These are phyloP conservation scores for Diospyros lotus DNA, from an alignment of 148 eudicot species.

Conservation along the genomic window DNA sequence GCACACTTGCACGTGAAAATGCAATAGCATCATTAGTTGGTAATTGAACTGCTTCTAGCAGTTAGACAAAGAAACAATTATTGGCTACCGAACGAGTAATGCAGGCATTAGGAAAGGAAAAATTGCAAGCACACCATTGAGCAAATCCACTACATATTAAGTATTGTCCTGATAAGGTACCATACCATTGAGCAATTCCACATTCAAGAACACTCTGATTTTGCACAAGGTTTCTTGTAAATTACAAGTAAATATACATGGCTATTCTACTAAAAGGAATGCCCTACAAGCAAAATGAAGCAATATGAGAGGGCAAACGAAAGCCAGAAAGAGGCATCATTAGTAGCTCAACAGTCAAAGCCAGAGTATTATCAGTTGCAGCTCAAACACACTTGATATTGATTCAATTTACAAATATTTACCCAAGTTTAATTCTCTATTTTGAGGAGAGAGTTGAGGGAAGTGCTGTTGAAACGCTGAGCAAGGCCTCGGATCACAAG, in stretches of 20 bases:
- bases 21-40: no score
- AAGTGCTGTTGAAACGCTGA: conserved; percentile 87
- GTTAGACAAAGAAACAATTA: no score
- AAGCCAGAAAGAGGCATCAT: not conserved
- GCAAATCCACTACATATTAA: no score
- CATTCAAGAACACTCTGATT: no score
- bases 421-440: conserved; percentile 44
- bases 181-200: no score
- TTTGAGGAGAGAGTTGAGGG: conserved; percentile 84
- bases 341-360: not conserved
- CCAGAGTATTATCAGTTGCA: not conserved
- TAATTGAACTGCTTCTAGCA: no score
- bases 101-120: no score
- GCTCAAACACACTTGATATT: not conserved
- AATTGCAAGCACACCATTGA: no score
- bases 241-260: not conserved
- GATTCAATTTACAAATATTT: conserved; percentile 14
- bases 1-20: no score
- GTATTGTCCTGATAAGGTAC: no score
- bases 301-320: not conserved
- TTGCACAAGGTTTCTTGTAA: not conserved
- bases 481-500: conserved; percentile 91
- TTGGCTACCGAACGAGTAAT: no score
- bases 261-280: not conserved
- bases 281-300: not conserved